Percentiles rank a stretch among this genome's conserved stretches.
Conservation (phyloP, 2,329 filamentous ascomycete species). For the Conoideocrella luteorostrata region DNA sequence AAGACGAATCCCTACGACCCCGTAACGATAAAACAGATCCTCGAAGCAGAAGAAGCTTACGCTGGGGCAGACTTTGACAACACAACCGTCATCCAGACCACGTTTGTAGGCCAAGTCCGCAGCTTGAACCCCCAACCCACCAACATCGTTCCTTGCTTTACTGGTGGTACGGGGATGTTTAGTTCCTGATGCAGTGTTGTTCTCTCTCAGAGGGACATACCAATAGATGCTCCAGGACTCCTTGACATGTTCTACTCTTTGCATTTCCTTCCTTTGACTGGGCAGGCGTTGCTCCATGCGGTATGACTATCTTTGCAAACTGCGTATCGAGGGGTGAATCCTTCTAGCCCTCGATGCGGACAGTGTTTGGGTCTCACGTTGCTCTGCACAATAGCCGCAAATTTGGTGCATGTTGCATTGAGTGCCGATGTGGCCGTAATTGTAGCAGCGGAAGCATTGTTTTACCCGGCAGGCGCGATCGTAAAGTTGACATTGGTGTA, state of each 20-base stretch:
- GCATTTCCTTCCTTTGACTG: conserved; percentile 17
- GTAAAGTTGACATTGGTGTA: conserved; percentile 19
- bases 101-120: conserved; percentile 86
- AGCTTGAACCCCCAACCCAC: conserved; percentile 80
- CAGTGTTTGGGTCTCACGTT: conserved; percentile 18
- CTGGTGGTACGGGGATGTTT: not conserved
- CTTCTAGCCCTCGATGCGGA: conserved; percentile 13
- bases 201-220: conserved; percentile 11
- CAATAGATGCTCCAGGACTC: conserved; percentile 14
- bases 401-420: conserved; percentile 14
- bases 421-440: conserved; percentile 20
- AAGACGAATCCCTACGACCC: conserved; percentile 82
- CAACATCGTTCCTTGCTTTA: conserved; percentile 64
- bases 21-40: conserved; percentile 90
- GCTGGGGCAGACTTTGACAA: conserved; percentile 73
- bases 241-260: conserved; percentile 16
- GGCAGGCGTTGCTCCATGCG: conserved; percentile 20
- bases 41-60: conserved; percentile 73
- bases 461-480: conserved; percentile 20
- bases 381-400: conserved; percentile 19
- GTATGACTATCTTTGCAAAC: conserved; percentile 19
- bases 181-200: not conserved
- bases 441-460: conserved; percentile 19
- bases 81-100: conserved; percentile 61
- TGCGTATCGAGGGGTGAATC: conserved; percentile 16